These are phyloP conservation scores for Kodamaea alishanica DNA, from an alignment of 1,139 yeast genomes.

Conservation along the genomic window DNA sequence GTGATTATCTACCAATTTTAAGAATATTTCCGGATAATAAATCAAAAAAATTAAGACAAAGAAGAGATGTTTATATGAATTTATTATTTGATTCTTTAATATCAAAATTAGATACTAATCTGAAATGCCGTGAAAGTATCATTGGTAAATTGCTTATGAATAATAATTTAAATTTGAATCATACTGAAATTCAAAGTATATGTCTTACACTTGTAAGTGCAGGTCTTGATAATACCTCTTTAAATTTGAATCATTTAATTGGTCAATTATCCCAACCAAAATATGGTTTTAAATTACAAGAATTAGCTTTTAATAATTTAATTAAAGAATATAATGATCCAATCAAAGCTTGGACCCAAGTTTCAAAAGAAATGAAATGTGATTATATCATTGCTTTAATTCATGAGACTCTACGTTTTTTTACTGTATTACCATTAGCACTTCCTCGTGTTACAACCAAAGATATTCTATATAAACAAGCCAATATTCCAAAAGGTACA, in stretches of 20 bases:
- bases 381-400: slow-evolving; percentile 55
- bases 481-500: slow-evolving; percentile 53
- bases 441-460: slow-evolving; percentile 61
- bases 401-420: slow-evolving; percentile 59
- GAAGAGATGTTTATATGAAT: slow-evolving; percentile 57
- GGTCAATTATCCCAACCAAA: slow-evolving; percentile 56
- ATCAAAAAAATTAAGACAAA: slow-evolving; percentile 27
- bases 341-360: slow-evolving; percentile 45
- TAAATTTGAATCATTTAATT: slow-evolving; percentile 56
- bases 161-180: slow-evolving; percentile 18
- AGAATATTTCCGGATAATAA: slow-evolving; percentile 31
- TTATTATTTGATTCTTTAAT: slow-evolving; percentile 1
- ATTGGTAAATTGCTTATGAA: slow-evolving; percentile 36
- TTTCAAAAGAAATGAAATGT: slow-evolving; percentile 35
- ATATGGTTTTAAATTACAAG: slow-evolving; percentile 44
- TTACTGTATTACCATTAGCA: slow-evolving; percentile 64
- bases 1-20: slow-evolving; percentile 58
- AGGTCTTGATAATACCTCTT: slow-evolving; percentile 71
- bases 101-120: slow-evolving; percentile 6
- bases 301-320: slow-evolving; percentile 35
- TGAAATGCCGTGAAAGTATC: slow-evolving; percentile 30
- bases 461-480: slow-evolving; percentile 35
- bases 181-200: slow-evolving; percentile 53
- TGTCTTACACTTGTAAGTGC: slow-evolving; percentile 79
- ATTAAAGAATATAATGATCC: slow-evolving; percentile 25